These are phyloP conservation scores for Tetraselmis chui DNA, from an alignment of 139 green algal species.

Conservation along the genomic window DNA sequence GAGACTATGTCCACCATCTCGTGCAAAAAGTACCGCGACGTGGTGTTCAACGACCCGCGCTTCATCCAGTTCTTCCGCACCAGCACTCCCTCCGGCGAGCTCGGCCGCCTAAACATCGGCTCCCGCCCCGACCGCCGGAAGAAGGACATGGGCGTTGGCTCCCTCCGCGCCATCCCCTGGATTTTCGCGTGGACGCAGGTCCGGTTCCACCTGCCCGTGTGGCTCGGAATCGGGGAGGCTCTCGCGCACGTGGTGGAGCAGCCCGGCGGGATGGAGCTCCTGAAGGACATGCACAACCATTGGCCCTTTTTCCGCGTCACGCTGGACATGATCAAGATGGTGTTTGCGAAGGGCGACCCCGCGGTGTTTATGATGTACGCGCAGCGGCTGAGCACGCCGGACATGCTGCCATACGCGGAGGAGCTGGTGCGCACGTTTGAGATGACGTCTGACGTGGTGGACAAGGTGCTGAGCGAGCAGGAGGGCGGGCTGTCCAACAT, in stretches of 20 bases:
- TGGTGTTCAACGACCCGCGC: slow-evolving; percentile 28
- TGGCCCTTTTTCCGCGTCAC: slow-evolving; percentile 19
- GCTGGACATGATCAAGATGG: slow-evolving; percentile 18
- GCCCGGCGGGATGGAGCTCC: slow-evolving; percentile 8
- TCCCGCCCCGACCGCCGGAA: slow-evolving; percentile 17
- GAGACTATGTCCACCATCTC: slow-evolving; percentile 35
- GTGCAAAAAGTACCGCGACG: slow-evolving; percentile 57
- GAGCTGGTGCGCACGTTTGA: background rate
- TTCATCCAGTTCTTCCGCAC: slow-evolving; percentile 43
- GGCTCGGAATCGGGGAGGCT: slow-evolving; percentile 11
- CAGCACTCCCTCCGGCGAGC: slow-evolving; percentile 36
- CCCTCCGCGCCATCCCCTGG: slow-evolving; percentile 16
- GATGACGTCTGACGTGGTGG: background rate
- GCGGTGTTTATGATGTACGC: slow-evolving; percentile 1
- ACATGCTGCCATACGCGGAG: background rate
- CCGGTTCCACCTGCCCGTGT: slow-evolving; percentile 11
- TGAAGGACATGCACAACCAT: slow-evolving; percentile 17
- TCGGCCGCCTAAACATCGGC: slow-evolving; percentile 48
- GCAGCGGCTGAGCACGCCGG: background rate
- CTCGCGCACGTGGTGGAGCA: background rate
- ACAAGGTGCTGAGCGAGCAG: background rate
- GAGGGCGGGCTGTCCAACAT: background rate
- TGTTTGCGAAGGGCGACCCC: slow-evolving; percentile 9
- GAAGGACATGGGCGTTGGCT: background rate
- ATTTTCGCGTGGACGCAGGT: slow-evolving; percentile 12